Percentiles rank a stretch among this genome's conserved stretches.
These are phyloP conservation scores for Fusarium sarcochroum DNA, from an alignment of 2,329 filamentous ascomycete genomes.

Conservation along the genomic window DNA sequence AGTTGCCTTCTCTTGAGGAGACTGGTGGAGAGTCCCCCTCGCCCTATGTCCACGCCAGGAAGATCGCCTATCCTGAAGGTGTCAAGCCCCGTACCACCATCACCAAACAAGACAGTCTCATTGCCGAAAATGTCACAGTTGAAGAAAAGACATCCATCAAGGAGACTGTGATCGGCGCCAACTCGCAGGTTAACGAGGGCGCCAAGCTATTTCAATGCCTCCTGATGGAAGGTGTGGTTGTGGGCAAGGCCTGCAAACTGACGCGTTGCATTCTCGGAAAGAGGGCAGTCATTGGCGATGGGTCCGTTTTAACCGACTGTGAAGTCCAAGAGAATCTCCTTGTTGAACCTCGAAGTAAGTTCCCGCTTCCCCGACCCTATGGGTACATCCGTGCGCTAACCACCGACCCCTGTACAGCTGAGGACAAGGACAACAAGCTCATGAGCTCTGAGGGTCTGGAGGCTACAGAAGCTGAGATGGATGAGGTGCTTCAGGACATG, in stretches of 20 bases:
- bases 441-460: slow-evolving; percentile 78
- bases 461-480: slow-evolving; percentile 73
- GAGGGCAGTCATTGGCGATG: slow-evolving; percentile 85
- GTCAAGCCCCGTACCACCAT: slow-evolving; percentile 87
- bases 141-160: slow-evolving; percentile 94
- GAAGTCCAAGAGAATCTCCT: slow-evolving; percentile 93
- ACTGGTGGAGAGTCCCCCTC: slow-evolving; percentile 70
- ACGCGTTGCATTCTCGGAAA: slow-evolving; percentile 90
- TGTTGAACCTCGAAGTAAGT: slow-evolving; percentile 82
- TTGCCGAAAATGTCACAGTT: slow-evolving; percentile 90
- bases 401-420: slow-evolving; percentile 60
- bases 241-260: slow-evolving; percentile 87
- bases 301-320: slow-evolving; percentile 85
- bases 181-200: slow-evolving; percentile 88
- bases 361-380: slow-evolving; percentile 36
- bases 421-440: slow-evolving; percentile 76
- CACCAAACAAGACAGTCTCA: slow-evolving; percentile 83
- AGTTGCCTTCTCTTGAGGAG: slow-evolving; percentile 80
- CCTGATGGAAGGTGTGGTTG: slow-evolving; percentile 90
- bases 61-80: slow-evolving; percentile 86
- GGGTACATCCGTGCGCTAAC: slow-evolving; percentile 24
- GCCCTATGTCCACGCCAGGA: slow-evolving; percentile 82
- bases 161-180: slow-evolving; percentile 88
- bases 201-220: slow-evolving; percentile 89
- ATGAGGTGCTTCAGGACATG: slow-evolving; percentile 64